phyloP scores from a whole-genome alignment of 495 filamentous ascomycete genomes.

The Neurospora sp. region DNA sequence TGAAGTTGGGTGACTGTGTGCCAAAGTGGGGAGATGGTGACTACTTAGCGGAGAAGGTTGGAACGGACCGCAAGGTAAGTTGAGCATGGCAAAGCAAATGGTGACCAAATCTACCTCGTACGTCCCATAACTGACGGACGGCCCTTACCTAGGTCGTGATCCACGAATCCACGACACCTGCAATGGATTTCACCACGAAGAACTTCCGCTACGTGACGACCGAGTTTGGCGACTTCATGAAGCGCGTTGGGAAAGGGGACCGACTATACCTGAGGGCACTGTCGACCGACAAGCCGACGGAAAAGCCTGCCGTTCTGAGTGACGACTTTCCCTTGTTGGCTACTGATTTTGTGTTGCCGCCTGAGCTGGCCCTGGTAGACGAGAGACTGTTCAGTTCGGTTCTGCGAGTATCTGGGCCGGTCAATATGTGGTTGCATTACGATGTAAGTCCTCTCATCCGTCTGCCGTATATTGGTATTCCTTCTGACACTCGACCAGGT shows the following conservation, averaged over 20 bases:
- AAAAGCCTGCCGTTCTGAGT: conserved; percentile 54
- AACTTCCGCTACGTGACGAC: conserved; percentile 72
- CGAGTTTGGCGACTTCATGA: conserved; percentile 56
- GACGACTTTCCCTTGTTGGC: conserved; percentile 62
- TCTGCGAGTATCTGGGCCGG: conserved; percentile 67
- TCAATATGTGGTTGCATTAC: conserved; percentile 89
- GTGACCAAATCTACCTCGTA: background rate
- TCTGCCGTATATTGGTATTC: background rate
- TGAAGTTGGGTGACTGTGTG: conserved; percentile 58
- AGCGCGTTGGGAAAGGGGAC: conserved; percentile 46
- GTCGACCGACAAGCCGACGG: conserved; percentile 54
- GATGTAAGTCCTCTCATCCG: conserved; percentile 45
- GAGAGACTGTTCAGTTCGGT: conserved; percentile 69
- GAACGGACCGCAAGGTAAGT: conserved; percentile 51
- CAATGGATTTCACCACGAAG: conserved; percentile 72
- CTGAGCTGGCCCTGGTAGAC: conserved; percentile 45
- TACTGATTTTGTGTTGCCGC: conserved; percentile 60
- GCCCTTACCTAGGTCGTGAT: conserved; percentile 48
- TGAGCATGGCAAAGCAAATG: background rate
- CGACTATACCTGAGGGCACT: conserved; percentile 69
- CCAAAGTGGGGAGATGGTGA: conserved; percentile 52
- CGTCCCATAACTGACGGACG: background rate
- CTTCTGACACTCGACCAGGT: conserved; percentile 37
- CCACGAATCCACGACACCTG: conserved; percentile 51
- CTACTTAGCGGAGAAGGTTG: conserved; percentile 56